Percentiles rank a stretch among this genome's conserved stretches.
Conservation (phyloP, 169 alveolate species). For the Eimeria maxima region DNA sequence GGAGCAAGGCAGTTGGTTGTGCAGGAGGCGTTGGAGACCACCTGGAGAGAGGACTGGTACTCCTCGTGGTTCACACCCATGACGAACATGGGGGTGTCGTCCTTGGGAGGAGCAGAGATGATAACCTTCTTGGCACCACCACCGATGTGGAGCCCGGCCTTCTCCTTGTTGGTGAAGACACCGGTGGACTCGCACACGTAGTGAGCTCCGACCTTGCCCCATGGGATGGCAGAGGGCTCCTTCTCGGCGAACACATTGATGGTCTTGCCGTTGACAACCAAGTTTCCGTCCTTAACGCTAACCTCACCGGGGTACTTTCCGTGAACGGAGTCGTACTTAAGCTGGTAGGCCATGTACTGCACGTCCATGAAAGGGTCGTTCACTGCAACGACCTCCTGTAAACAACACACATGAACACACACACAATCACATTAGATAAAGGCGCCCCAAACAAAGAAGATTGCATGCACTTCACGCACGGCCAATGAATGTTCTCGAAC, state of each 20-base stretch:
- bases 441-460: not conserved
- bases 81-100: conserved; percentile 98
- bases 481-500: too few relatives aligned
- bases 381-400: conserved; percentile 95
- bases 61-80: conserved; percentile 98
- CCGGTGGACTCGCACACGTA: conserved; percentile 99
- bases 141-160: conserved; percentile 96
- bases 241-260: conserved; percentile 94
- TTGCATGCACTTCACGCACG: too few relatives aligned
- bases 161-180: conserved; percentile 97
- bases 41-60: conserved; percentile 93
- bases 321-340: conserved; percentile 98
- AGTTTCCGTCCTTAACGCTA: conserved; percentile 90
- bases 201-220: conserved; percentile 98
- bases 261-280: conserved; percentile 92
- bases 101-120: conserved; percentile 99
- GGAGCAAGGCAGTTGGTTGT: conserved; percentile 99
- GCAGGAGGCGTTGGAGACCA: conserved; percentile 99
- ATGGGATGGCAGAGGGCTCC: conserved; percentile 97
- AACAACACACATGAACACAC: not conserved
- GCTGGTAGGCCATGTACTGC: conserved; percentile 97
- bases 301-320: conserved; percentile 94
- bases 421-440: not conserved
- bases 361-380: conserved; percentile 99
- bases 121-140: conserved; percentile 99